These are phyloP conservation scores for Panicum virgatum DNA, from an alignment of 202 grass and related monocot species.

Conservation along the genomic window DNA sequence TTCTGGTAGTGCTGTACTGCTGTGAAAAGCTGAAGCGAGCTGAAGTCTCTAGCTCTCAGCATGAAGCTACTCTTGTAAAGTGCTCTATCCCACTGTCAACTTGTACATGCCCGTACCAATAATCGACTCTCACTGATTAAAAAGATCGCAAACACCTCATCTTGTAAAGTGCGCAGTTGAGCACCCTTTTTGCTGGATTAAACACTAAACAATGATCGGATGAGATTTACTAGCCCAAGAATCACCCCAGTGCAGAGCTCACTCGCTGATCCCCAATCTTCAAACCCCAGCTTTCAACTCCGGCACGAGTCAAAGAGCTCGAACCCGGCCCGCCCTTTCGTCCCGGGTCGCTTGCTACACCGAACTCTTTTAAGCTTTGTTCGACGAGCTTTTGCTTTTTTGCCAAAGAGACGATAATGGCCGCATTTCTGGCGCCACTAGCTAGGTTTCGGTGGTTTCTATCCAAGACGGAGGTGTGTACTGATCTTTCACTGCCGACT, in stretches of 20 bases:
- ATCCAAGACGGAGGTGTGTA: not conserved
- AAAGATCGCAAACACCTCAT: not conserved
- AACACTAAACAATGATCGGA: constrained; percentile 22
- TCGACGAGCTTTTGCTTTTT: constrained; percentile 34
- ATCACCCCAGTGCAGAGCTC: constrained; percentile 35
- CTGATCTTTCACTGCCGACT: not conserved
- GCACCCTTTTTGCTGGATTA: constrained; percentile 2
- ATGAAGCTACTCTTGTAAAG: not conserved
- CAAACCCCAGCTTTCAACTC: not conserved
- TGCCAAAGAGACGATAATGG: constrained; percentile 25
- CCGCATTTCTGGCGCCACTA: constrained; percentile 29
- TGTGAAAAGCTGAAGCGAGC: not conserved
- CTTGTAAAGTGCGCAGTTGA: not conserved
- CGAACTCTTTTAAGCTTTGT: constrained; percentile 33
- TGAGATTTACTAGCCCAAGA: constrained; percentile 9
- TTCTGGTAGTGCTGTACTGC: not conserved
- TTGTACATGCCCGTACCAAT: constrained; percentile 17
- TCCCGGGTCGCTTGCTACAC: not conserved
- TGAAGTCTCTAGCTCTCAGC: not conserved
- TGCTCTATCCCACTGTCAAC: constrained; percentile 7
- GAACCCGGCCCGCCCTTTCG: not conserved
- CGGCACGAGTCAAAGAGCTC: not conserved
- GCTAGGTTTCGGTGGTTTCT: not conserved
- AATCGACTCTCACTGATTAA: not conserved
- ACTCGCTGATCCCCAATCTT: constrained; percentile 16